Evolutionary conservation across 768 basidiomycete species (phyloP).

Genomic region (Hysterangium stoloniferum): DNA sequence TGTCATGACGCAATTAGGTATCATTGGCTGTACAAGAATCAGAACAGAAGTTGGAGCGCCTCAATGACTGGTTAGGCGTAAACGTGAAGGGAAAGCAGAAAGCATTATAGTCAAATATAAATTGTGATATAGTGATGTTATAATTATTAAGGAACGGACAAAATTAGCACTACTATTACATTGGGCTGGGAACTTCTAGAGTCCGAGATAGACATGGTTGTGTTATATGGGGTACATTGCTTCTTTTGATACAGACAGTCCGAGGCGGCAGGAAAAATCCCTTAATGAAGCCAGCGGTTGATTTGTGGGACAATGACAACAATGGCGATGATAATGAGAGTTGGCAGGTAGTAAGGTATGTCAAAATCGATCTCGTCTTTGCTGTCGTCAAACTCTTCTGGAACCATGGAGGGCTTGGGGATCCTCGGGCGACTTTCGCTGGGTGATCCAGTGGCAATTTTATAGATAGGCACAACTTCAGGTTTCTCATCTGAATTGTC

Average conservation of each 20-base stretch:
- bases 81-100: constrained; percentile 8
- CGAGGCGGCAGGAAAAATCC: not conserved
- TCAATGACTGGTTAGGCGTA: constrained; percentile 5
- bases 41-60: constrained; percentile 47
- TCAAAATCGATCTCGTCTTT: too few relatives aligned
- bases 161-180: not conserved
- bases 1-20: constrained; percentile 34
- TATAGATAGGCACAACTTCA: too few relatives aligned
- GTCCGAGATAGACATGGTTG: too few relatives aligned
- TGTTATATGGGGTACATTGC: too few relatives aligned
- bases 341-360: not conserved
- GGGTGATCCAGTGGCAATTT: too few relatives aligned
- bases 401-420: too few relatives aligned
- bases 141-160: not conserved
- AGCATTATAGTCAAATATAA: too few relatives aligned
- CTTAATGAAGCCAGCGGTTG: not conserved
- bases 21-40: constrained; percentile 79
- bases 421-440: too few relatives aligned
- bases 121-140: too few relatives aligned
- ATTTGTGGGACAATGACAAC: not conserved
- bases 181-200: too few relatives aligned
- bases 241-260: not conserved
- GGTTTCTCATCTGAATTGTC: too few relatives aligned
- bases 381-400: too few relatives aligned
- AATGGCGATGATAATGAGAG: not conserved